phyloP scores from a whole-genome alignment of 116 monocot genomes.

The Trichopus zeylanicus region DNA sequence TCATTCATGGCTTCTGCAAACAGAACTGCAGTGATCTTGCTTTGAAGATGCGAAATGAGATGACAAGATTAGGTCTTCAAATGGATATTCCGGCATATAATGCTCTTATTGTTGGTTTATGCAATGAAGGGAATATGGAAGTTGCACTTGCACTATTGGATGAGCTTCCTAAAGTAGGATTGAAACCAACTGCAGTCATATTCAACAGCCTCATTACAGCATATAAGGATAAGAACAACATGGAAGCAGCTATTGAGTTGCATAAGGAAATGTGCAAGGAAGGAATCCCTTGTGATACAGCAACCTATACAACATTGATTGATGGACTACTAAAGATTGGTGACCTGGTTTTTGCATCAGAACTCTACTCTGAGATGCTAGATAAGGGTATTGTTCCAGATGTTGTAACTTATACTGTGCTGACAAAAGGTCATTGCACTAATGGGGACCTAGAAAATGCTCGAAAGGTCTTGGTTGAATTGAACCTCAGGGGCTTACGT shows the following conservation, averaged over 20 bases:
- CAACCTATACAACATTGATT: constrained; percentile 56
- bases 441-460: constrained; percentile 44
- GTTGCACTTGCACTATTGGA: constrained; percentile 30
- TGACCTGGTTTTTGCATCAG: constrained; percentile 31
- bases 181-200: constrained; percentile 32
- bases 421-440: constrained; percentile 38
- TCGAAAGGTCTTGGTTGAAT: constrained; percentile 28
- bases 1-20: constrained; percentile 53
- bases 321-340: constrained; percentile 50
- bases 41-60: constrained; percentile 38
- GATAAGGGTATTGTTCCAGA: constrained; percentile 43
- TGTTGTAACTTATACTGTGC: constrained; percentile 29
- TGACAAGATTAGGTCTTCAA: constrained; percentile 27
- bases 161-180: constrained; percentile 31
- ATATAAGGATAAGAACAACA: constrained; percentile 38
- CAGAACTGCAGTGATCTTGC: constrained; percentile 45
- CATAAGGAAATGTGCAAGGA: constrained; percentile 33
- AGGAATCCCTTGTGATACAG: constrained; percentile 41
- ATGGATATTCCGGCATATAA: constrained; percentile 32
- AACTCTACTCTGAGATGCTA: constrained; percentile 49
- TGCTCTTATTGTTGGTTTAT: constrained; percentile 37
- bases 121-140: constrained; percentile 51
- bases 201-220: constrained; percentile 53
- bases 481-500: constrained; percentile 25
- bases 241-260: constrained; percentile 40